These are phyloP conservation scores for Trichoderma sp. DNA, from an alignment of 2,329 filamentous ascomycete genomes.

Conservation along the genomic window DNA sequence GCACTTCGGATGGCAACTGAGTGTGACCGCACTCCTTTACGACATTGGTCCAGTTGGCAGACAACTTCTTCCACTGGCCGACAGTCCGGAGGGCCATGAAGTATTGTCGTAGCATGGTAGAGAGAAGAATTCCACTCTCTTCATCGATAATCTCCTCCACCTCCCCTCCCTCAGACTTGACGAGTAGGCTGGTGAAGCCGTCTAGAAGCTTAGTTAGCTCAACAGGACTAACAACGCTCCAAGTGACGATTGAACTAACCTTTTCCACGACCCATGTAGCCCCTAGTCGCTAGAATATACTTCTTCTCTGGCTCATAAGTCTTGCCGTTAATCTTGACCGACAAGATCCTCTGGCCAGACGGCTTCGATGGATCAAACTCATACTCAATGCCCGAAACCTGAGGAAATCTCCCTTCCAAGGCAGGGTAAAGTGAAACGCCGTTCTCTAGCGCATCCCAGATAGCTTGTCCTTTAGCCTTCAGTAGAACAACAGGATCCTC, in stretches of 20 bases:
- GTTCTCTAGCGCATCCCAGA: conserved; percentile 81
- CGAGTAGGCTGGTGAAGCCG: conserved; percentile 73
- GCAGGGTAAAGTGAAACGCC: conserved; percentile 77
- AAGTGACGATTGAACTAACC: conserved; percentile 30
- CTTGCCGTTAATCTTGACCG: conserved; percentile 57
- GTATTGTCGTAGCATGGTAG: conserved; percentile 82
- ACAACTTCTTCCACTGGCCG: conserved; percentile 73
- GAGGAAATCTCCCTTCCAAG: conserved; percentile 77
- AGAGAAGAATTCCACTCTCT: conserved; percentile 83
- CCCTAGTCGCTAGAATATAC: conserved; percentile 75
- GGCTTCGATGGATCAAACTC: conserved; percentile 64
- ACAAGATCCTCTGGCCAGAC: conserved; percentile 60
- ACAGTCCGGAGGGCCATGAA: conserved; percentile 83
- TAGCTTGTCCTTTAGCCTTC: conserved; percentile 64
- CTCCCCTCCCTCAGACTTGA: conserved; percentile 69
- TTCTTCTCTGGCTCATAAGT: conserved; percentile 59
- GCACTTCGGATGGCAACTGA: conserved; percentile 37
- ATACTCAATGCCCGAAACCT: conserved; percentile 80
- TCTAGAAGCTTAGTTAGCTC: conserved; percentile 44
- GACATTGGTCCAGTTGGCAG: conserved; percentile 65
- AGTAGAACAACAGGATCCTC: conserved; percentile 85
- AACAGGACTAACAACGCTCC: background rate
- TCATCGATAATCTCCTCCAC: conserved; percentile 78
- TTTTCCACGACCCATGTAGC: conserved; percentile 86
- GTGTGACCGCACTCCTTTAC: conserved; percentile 57